Percentiles rank a stretch among this genome's conserved stretches.
Evolutionary conservation across 2,329 filamentous ascomycete species (phyloP).

Genomic region (Clonostachys rosea): DNA sequence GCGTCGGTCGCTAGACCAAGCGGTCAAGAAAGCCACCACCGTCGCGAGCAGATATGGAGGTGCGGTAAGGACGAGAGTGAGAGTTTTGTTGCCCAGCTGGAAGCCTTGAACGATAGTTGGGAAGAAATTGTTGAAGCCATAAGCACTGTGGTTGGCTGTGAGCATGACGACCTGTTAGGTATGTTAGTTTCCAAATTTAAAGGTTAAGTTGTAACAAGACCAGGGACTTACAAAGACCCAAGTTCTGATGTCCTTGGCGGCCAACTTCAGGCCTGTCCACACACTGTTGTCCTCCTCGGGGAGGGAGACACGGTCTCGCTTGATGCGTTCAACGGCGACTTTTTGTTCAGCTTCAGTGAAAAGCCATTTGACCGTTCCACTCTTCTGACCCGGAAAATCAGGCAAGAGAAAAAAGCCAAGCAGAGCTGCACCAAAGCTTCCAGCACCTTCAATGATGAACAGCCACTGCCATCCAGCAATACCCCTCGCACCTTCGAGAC

Average conservation of each 20-base stretch:
- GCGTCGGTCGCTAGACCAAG: slow-evolving; percentile 56
- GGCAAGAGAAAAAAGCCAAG: slow-evolving; percentile 7
- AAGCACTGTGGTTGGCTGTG: slow-evolving; percentile 11
- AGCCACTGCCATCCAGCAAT: slow-evolving; percentile 60
- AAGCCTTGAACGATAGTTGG: slow-evolving; percentile 52
- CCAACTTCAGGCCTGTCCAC: slow-evolving; percentile 11
- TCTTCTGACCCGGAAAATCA: slow-evolving; percentile 7
- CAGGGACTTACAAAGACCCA: slow-evolving; percentile 13
- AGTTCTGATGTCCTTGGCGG: slow-evolving; percentile 12
- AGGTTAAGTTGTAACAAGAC: neutral
- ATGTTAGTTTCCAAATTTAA: neutral
- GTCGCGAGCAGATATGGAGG: slow-evolving; percentile 53
- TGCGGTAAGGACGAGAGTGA: slow-evolving; percentile 48
- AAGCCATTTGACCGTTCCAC: slow-evolving; percentile 6
- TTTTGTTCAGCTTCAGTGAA: slow-evolving; percentile 4
- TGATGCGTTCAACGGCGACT: slow-evolving; percentile 8
- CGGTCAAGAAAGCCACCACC: slow-evolving; percentile 50
- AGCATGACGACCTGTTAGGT: slow-evolving; percentile 1
- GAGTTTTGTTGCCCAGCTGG: slow-evolving; percentile 45
- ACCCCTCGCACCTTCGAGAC: slow-evolving; percentile 31
- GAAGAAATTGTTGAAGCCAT: slow-evolving; percentile 27
- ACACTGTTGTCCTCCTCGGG: slow-evolving; percentile 7
- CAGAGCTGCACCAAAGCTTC: slow-evolving; percentile 10
- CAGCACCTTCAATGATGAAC: slow-evolving; percentile 60
- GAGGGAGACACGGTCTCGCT: slow-evolving; percentile 12